Percentiles rank a stretch among this genome's conserved stretches.
Conservation (phyloP, 1,284 basidiomycete genomes). For the Macrocybe sp. region DNA sequence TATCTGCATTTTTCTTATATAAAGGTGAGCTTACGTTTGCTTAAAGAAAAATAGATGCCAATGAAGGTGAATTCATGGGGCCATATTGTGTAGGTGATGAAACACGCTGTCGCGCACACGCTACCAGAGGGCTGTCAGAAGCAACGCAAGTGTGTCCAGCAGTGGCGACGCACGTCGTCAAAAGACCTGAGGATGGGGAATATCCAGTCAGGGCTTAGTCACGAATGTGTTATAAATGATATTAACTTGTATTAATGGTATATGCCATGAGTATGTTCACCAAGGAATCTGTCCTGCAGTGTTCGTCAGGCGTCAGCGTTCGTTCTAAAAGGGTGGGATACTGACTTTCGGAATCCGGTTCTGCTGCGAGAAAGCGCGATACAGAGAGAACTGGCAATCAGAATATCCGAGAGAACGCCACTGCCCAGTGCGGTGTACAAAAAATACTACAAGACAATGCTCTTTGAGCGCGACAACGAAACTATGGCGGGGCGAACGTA, state of each 20-base stretch:
- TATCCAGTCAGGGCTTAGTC: neutral
- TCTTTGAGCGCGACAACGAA: no score
- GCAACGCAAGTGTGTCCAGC: neutral
- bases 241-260: slow-evolving; percentile 26
- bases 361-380: slow-evolving; percentile 12
- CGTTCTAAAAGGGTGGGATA: neutral
- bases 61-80: slow-evolving; percentile 27
- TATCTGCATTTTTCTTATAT: neutral
- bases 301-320: neutral
- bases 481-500: neutral
- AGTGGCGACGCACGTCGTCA: slow-evolving; percentile 8
- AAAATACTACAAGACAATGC: slow-evolving; percentile 7
- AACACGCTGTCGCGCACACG: slow-evolving; percentile 22
- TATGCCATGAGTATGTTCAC: slow-evolving; percentile 27
- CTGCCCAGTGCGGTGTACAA: slow-evolving; percentile 16
- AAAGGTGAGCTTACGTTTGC: slow-evolving; percentile 20
- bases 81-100: slow-evolving; percentile 28
- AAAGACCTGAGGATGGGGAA: slow-evolving; percentile 7
- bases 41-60: slow-evolving; percentile 26
- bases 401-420: slow-evolving; percentile 16
- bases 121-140: slow-evolving; percentile 3
- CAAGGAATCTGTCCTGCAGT: slow-evolving; percentile 22
- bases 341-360: slow-evolving; percentile 19
- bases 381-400: slow-evolving; percentile 18
- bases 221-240: neutral